These are phyloP conservation scores for Cercospora nicotianae DNA, from an alignment of 2,329 filamentous ascomycete genomes.

Conservation along the genomic window DNA sequence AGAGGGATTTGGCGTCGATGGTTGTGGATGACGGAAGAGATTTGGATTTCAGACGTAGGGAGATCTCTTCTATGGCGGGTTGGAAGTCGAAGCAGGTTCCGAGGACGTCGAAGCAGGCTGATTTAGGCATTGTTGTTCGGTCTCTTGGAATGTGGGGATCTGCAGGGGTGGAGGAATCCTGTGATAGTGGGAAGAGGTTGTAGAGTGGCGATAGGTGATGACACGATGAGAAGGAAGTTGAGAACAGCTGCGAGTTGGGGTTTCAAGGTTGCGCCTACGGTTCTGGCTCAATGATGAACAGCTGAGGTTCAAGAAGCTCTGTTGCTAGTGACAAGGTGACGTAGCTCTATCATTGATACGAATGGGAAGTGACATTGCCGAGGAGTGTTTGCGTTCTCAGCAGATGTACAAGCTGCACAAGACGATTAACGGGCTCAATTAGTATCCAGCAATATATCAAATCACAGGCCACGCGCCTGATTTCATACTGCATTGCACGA, in stretches of 20 bases:
- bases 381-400: neutral
- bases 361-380: neutral
- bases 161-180: neutral
- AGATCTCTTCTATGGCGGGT: constrained; percentile 29
- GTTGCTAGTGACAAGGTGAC: constrained; percentile 1
- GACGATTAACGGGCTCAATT: neutral
- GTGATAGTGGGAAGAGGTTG: neutral
- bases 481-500: neutral
- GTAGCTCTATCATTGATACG: neutral
- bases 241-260: neutral
- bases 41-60: constrained; percentile 25
- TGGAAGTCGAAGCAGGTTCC: constrained; percentile 37
- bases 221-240: neutral
- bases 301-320: constrained; percentile 6
- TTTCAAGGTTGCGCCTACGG: neutral
- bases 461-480: neutral
- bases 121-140: constrained; percentile 26
- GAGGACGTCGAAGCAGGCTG: constrained; percentile 36
- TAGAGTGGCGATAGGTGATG: neutral
- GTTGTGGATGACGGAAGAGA: constrained; percentile 21
- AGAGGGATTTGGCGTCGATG: constrained; percentile 29
- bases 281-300: neutral
- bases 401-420: neutral
- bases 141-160: neutral
- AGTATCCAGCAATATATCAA: neutral